phyloP scores from a whole-genome alignment of 495 filamentous ascomycete species.

The Penicillium soppii region DNA sequence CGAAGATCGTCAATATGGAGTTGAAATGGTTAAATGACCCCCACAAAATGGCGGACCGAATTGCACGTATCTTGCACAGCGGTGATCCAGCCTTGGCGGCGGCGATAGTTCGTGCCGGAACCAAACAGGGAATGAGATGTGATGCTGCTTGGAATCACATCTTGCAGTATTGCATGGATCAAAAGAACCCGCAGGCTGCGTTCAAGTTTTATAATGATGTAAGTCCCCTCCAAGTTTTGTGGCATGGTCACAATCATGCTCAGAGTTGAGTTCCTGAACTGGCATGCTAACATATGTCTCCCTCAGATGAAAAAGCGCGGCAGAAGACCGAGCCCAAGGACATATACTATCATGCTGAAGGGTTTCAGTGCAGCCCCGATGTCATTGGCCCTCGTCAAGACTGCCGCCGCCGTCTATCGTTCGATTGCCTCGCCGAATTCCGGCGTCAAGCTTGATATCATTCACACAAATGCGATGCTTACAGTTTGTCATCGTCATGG shows the following conservation, averaged over 20 bases:
- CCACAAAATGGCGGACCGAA: conserved; percentile 60
- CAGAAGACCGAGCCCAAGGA: conserved; percentile 68
- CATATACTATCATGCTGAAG: conserved; percentile 79
- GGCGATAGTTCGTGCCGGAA: conserved; percentile 61
- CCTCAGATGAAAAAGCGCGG: conserved; percentile 89
- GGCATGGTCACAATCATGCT: too few species aligned
- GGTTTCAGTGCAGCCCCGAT: conserved; percentile 62
- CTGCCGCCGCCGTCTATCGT: conserved; percentile 69
- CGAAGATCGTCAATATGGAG: conserved; percentile 45
- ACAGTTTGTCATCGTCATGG: conserved; percentile 68
- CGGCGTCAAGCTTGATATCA: conserved; percentile 61
- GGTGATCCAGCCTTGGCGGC: conserved; percentile 62
- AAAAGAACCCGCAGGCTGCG: conserved; percentile 57
- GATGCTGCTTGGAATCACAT: conserved; percentile 85
- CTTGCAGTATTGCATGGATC: conserved; percentile 66
- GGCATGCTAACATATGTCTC: conserved; percentile 10
- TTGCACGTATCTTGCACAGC: conserved; percentile 52
- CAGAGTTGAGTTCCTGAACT: background rate
- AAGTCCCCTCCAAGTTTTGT: conserved; percentile 17
- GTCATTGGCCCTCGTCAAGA: conserved; percentile 48
- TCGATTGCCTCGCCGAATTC: conserved; percentile 61
- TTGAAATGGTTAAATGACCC: conserved; percentile 67
- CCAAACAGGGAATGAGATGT: conserved; percentile 56
- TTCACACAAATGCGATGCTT: conserved; percentile 84
- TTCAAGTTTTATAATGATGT: conserved; percentile 85